A percentile compares a stretch with the other conserved stretches of the same genome.
Conservation (phyloP, 257 asterid genomes). For the Striga asiatica region DNA sequence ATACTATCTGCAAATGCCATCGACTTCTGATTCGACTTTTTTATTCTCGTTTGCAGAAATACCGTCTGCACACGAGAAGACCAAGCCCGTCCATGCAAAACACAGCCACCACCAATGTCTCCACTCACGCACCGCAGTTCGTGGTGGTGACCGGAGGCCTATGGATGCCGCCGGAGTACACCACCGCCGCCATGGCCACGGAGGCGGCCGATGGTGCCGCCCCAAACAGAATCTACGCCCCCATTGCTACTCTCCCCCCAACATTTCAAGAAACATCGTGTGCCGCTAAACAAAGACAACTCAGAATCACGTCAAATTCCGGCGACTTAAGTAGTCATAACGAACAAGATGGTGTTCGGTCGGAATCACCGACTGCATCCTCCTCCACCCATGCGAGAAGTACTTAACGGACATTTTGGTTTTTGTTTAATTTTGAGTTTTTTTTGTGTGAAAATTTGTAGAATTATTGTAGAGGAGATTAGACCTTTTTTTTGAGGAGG, state of each 20-base stretch:
- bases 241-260: slow-evolving; percentile 17
- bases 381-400: slow-evolving; percentile 41
- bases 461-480: too few relatives aligned
- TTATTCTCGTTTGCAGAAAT: background rate
- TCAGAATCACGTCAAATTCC: slow-evolving; percentile 5
- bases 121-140: slow-evolving; percentile 26
- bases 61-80: slow-evolving; percentile 51
- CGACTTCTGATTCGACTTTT: too few relatives aligned
- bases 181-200: slow-evolving; percentile 10
- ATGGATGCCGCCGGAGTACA: slow-evolving; percentile 35
- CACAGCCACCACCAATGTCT: slow-evolving; percentile 16
- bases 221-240: slow-evolving; percentile 19
- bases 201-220: slow-evolving; percentile 9
- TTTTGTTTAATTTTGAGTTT: too few relatives aligned
- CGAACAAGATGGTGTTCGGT: slow-evolving; percentile 19
- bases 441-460: too few relatives aligned
- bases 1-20: too few relatives aligned
- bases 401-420: too few relatives aligned
- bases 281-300: slow-evolving; percentile 16
- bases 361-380: slow-evolving; percentile 35
- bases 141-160: slow-evolving; percentile 37
- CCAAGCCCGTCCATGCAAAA: slow-evolving; percentile 30
- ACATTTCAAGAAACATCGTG: background rate
- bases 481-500: too few relatives aligned
- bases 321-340: slow-evolving; percentile 20